Percentiles rank a stretch among this genome's conserved stretches.
phyloP scores from a whole-genome alignment of 768 basidiomycete species.

The Tricholoma hemisulphureum region DNA sequence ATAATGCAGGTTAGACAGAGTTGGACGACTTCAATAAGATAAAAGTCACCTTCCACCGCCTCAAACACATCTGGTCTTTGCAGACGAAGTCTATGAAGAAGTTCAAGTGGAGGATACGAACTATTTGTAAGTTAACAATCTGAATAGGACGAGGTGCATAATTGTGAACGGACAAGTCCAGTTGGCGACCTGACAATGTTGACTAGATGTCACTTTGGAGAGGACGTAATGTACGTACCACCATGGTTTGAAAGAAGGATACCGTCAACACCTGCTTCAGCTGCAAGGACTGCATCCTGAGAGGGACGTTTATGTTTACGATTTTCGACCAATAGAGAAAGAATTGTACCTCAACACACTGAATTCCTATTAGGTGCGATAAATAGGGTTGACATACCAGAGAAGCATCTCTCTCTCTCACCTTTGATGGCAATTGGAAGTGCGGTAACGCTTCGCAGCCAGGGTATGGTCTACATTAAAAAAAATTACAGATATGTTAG shows the following conservation, averaged over 20 bases:
- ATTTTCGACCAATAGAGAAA: not conserved
- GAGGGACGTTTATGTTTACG: slow-evolving; percentile 11
- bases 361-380: slow-evolving; percentile 47
- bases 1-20: slow-evolving; percentile 5
- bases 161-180: slow-evolving; percentile 62
- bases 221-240: slow-evolving; percentile 43
- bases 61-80: slow-evolving; percentile 74
- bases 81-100: slow-evolving; percentile 69
- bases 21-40: not conserved
- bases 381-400: not conserved
- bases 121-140: slow-evolving; percentile 38
- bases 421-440: slow-evolving; percentile 79
- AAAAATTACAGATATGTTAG: not conserved
- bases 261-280: slow-evolving; percentile 80
- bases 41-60: slow-evolving; percentile 59
- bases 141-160: not conserved
- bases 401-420: slow-evolving; percentile 15
- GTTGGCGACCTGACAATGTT: slow-evolving; percentile 57
- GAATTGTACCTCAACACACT: slow-evolving; percentile 62
- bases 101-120: slow-evolving; percentile 74
- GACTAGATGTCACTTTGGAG: not conserved
- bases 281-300: slow-evolving; percentile 84
- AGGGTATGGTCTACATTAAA: slow-evolving; percentile 62
- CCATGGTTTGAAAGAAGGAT: slow-evolving; percentile 93
- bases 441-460: slow-evolving; percentile 67